Evolutionary conservation across 345 rosid genomes (phyloP).

Genomic region (Melaleuca alternifolia): DNA sequence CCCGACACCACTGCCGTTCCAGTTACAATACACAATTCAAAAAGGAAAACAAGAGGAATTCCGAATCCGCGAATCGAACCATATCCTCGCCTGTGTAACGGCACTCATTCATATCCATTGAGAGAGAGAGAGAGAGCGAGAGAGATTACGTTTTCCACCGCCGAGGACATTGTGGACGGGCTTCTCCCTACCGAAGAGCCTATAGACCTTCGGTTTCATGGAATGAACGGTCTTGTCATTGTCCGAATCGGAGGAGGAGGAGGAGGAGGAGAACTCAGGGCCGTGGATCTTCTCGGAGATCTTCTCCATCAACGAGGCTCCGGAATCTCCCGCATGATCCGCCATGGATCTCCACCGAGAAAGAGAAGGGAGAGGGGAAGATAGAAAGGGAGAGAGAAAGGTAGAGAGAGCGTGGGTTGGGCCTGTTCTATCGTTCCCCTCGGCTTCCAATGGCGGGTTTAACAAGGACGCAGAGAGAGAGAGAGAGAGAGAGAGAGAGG

Average conservation of each 20-base stretch:
- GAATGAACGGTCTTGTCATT: slow-evolving; percentile 33
- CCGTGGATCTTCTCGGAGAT: slow-evolving; percentile 38
- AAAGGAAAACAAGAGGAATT: background rate
- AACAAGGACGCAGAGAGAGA: background rate
- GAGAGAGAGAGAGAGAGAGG: no score
- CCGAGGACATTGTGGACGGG: slow-evolving; percentile 88
- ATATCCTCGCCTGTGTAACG: background rate
- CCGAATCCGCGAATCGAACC: background rate
- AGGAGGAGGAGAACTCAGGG: slow-evolving; percentile 31
- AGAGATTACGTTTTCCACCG: slow-evolving; percentile 70
- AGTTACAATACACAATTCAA: background rate
- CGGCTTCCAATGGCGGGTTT: background rate
- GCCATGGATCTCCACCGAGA: slow-evolving; percentile 23
- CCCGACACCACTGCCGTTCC: background rate
- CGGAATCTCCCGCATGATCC: slow-evolving; percentile 19
- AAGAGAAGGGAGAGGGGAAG: background rate
- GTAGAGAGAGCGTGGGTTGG: background rate
- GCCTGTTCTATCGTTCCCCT: background rate
- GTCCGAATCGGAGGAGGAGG: slow-evolving; percentile 56
- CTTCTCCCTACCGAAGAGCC: slow-evolving; percentile 76
- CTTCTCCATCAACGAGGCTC: slow-evolving; percentile 42
- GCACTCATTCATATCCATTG: background rate
- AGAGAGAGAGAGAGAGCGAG: background rate
- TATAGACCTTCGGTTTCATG: slow-evolving; percentile 39
- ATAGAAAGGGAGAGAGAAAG: background rate